Evolutionary conservation across 768 basidiomycete genomes (phyloP).

Genomic region (Dentipellis fragilis): DNA sequence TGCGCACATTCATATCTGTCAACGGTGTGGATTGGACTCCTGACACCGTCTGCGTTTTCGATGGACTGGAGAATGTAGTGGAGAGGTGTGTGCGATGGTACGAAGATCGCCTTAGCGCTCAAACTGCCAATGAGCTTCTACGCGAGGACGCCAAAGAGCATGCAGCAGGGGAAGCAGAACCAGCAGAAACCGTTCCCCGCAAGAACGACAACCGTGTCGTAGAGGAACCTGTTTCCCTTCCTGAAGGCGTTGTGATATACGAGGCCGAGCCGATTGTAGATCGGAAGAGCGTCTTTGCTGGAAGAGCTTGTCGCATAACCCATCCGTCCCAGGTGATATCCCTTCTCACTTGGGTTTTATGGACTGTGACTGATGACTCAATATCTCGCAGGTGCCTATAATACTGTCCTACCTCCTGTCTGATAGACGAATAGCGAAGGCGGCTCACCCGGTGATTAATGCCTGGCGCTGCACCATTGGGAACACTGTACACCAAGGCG

Average conservation of each 20-base stretch:
- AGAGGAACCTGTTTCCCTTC: conserved; percentile 22
- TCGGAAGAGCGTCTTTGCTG: conserved; percentile 78
- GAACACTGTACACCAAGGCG: conserved; percentile 22
- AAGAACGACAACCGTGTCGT: not conserved
- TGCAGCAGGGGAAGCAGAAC: not conserved
- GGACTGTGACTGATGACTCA: too few species aligned
- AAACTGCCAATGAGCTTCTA: conserved; percentile 43
- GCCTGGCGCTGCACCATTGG: conserved; percentile 24
- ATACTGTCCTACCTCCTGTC: conserved; percentile 23
- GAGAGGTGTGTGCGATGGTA: conserved; percentile 67
- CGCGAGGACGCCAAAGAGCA: conserved; percentile 36
- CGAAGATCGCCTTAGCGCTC: conserved; percentile 46
- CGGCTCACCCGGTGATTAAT: conserved; percentile 23
- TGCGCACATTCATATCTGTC: conserved; percentile 73
- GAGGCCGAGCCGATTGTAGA: conserved; percentile 77
- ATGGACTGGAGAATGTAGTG: conserved; percentile 69
- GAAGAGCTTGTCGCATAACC: conserved; percentile 72
- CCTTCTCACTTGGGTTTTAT: too few species aligned
- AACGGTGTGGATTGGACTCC: conserved; percentile 69
- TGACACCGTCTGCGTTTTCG: conserved; percentile 76
- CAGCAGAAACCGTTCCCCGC: not conserved
- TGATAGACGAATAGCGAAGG: conserved; percentile 25
- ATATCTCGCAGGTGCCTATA: conserved; percentile 11
- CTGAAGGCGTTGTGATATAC: conserved; percentile 55
- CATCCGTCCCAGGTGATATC: conserved; percentile 61